Base-by-base conservation (phyloP, 345 rosid genomes). In the Angophora floribunda region DNA sequence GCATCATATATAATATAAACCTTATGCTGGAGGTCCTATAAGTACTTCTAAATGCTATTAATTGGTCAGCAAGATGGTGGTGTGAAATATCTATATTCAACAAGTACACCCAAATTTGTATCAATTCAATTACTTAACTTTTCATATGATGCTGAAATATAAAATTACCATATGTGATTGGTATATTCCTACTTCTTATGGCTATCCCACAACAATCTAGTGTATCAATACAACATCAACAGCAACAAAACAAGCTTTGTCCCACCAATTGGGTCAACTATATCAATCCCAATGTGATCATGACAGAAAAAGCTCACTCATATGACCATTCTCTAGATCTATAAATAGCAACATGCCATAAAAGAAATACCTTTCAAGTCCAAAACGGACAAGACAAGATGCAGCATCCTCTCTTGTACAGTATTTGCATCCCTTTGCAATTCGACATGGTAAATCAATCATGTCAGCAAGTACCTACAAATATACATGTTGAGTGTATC, bases 381-480 rank as follows among this genome's bases (percentile, higher is more conserved):
- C 98, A 93, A 96, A 97, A 84, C 97, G 96, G 91, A 98, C 98
- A 90, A 98, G 99, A 92, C 99, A 97, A 19, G 99, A 98, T 85
- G 99, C 91, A 89, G 99, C 99, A 93, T 98, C 95, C 86, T 94
- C 94, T 88, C 95, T 92, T 88, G 91, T 95, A 89, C 99, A 98
- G 92, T 97, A 96, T 90, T 93, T 98, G 94, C 99, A 98, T 82
- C 99, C 99, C 89, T 94, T 98, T 36, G 98, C 99, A 92, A 97
- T 96, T 86, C 99, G 99, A 94, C 99, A 97, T 13, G 99, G 99
- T 89, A 98, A 90, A 94, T 97, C 98, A 91, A 98, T 95, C 30
- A 93, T 88, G 89, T 98, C 99, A 86, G 99, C 99, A 70, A 98
- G 93, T 51, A 98, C 98, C 99, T 98, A 92, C 91, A 92, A 78